Evolutionary conservation across 73 alveolate species (phyloP), one percentile per base, ranked within the genome.

Genomic region (Paramecium sexaurelia): DNA sequence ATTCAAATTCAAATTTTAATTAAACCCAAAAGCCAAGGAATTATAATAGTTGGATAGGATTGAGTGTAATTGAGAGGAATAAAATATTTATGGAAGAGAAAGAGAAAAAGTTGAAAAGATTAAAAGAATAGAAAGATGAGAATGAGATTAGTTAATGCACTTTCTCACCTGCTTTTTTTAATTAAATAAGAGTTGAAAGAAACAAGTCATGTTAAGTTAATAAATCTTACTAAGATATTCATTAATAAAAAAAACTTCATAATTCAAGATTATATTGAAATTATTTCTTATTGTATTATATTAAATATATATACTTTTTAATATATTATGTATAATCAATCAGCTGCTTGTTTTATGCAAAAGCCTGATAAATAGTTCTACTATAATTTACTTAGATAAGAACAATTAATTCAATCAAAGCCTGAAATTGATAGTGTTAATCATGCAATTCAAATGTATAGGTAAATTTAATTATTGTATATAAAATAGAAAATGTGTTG

Each of bases 291-390:
- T 61, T 61, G 43, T 61, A 11, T 61, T 26, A 22, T 29, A 29
- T 26, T 61, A 32, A 61, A 61, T 61, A 61, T 61, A 61, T 29
- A 29, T 61, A 61, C 83, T 24, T 26, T 29, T 10, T 6, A 61
- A 61, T 15, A 56, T 8, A 41, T 41, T 41, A 61, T 61, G 83
- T 61, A 61, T 17, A 32, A 26, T 10, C 7, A 22, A n/a, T 61
- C 83, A 29, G 83, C 39, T 61, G 41, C 83, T 10, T 61, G 83
- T 61, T 61, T 61, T 61, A 61, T 61, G 83, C 26, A 61, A 61
- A 61, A 32, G 2, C 83, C 83, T 26, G 39, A 26, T 13, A 26
- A 32, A 61, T 6, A 61, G 10, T 61, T 61, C 11, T 61, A 61
- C 17, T 61, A 61, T 10, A 61, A 24, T 61, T 32, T 61, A 26